phyloP scores from a whole-genome alignment of 2,329 filamentous ascomycete genomes.

The Talaromyces piceae region DNA sequence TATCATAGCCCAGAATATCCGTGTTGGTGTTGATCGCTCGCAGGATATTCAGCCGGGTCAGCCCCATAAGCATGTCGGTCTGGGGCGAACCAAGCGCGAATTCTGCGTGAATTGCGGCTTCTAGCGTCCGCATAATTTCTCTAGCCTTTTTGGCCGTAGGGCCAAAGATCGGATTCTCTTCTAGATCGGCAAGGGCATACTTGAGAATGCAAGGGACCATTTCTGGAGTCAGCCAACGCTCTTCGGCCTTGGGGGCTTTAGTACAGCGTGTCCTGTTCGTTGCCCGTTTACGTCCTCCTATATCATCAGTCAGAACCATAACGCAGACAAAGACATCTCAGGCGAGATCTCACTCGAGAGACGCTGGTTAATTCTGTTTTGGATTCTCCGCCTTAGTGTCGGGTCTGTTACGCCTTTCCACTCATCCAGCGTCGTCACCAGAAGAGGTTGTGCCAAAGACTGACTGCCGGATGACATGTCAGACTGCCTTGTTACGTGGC shows the following conservation, averaged over 20 bases:
- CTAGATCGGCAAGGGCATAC: constrained; percentile 1
- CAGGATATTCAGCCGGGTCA: constrained; percentile 7
- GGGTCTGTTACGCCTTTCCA: constrained; percentile 7
- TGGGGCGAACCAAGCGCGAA: constrained; percentile 7
- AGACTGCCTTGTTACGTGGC: background rate
- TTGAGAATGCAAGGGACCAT: background rate
- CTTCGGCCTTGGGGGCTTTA: background rate
- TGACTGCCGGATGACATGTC: background rate
- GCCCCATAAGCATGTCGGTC: constrained; percentile 4
- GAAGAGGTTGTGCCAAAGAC: background rate
- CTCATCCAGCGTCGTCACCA: background rate
- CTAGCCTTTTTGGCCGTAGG: background rate
- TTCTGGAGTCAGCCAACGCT: too few species aligned
- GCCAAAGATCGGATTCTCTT: background rate
- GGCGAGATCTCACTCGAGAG: background rate
- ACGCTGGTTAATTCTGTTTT: constrained; percentile 10
- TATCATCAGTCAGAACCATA: background rate
- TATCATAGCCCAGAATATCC: constrained; percentile 6
- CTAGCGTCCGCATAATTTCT: background rate
- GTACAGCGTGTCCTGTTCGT: background rate
- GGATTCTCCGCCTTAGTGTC: constrained; percentile 3
- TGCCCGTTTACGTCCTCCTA: background rate
- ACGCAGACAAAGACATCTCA: background rate
- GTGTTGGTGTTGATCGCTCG: constrained; percentile 5
- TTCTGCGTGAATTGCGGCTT: constrained; percentile 2